A percentile compares a stretch with the other conserved stretches of the same genome.
Evolutionary conservation across 176 grass and related monocot species (phyloP).

Genomic region (Triticum dicoccoides): DNA sequence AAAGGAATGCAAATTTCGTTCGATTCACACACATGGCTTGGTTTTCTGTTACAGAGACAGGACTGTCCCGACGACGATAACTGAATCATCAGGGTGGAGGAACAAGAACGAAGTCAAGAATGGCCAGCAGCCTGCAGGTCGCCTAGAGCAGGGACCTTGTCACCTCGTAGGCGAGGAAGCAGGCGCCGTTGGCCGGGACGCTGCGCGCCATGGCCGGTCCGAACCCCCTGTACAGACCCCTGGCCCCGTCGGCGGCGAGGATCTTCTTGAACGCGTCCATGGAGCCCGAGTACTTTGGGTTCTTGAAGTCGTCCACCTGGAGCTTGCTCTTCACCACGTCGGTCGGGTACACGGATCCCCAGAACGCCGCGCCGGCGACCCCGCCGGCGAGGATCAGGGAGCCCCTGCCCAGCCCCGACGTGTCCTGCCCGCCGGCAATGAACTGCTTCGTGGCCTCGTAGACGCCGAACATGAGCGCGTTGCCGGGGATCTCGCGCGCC

Average conservation of each 20-base stretch:
- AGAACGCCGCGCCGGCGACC: slow-evolving; percentile 68
- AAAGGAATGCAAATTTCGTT: neutral
- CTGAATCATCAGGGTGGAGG: neutral
- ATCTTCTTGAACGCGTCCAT: slow-evolving; percentile 72
- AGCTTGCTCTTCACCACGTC: slow-evolving; percentile 85
- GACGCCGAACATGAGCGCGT: slow-evolving; percentile 75
- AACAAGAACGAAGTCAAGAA: neutral
- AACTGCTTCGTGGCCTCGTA: slow-evolving; percentile 66
- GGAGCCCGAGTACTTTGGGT: slow-evolving; percentile 68
- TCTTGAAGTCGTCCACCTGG: slow-evolving; percentile 87
- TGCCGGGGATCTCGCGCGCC: slow-evolving; percentile 78
- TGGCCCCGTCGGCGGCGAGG: slow-evolving; percentile 60
- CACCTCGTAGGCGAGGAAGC: slow-evolving; percentile 82
- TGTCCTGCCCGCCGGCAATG: slow-evolving; percentile 56
- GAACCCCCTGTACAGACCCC: slow-evolving; percentile 79
- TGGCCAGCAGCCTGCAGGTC: neutral
- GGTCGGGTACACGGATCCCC: slow-evolving; percentile 67
- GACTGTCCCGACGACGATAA: neutral
- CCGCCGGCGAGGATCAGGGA: slow-evolving; percentile 65
- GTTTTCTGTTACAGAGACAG: slow-evolving; percentile 20
- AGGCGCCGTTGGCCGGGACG: slow-evolving; percentile 72
- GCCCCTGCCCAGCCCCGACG: slow-evolving; percentile 57
- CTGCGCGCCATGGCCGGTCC: slow-evolving; percentile 84
- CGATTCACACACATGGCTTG: neutral
- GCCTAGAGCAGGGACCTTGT: slow-evolving; percentile 51